These are phyloP conservation scores for Pseudogymnoascus sp. DNA, from an alignment of 2,329 filamentous ascomycete genomes.

Conservation along the genomic window DNA sequence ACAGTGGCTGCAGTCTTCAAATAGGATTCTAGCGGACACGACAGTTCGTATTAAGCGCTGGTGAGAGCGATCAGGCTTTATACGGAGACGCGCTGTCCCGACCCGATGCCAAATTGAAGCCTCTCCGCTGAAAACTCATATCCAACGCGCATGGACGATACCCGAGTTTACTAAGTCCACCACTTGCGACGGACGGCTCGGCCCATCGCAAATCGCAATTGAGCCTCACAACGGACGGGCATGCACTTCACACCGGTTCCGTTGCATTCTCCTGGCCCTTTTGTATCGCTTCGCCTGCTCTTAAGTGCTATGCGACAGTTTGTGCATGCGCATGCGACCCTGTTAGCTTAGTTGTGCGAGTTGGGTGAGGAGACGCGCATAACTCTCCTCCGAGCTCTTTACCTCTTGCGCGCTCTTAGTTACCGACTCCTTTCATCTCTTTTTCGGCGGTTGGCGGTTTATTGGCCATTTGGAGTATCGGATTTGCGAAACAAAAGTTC, in stretches of 20 bases:
- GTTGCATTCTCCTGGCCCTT: background rate
- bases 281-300: background rate
- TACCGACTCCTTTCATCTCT: background rate
- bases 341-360: background rate
- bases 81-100: background rate
- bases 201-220: conserved; percentile 4
- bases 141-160: conserved; percentile 4
- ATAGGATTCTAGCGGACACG: background rate
- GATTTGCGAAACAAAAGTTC: background rate
- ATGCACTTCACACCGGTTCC: background rate
- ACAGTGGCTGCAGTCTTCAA: background rate
- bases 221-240: background rate
- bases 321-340: conserved; percentile 1
- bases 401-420: background rate
- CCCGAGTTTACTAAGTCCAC: background rate
- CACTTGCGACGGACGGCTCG: background rate
- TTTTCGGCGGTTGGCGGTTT: background rate
- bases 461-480: conserved; percentile 6
- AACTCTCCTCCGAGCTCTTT: background rate
- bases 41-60: background rate
- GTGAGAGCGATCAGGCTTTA: background rate
- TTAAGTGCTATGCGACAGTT: conserved; percentile 3
- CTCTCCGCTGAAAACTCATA: background rate
- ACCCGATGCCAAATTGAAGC: conserved; percentile 1
- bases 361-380: background rate